phyloP scores from a whole-genome alignment of 345 rosid species.

The Psidium guajava region DNA sequence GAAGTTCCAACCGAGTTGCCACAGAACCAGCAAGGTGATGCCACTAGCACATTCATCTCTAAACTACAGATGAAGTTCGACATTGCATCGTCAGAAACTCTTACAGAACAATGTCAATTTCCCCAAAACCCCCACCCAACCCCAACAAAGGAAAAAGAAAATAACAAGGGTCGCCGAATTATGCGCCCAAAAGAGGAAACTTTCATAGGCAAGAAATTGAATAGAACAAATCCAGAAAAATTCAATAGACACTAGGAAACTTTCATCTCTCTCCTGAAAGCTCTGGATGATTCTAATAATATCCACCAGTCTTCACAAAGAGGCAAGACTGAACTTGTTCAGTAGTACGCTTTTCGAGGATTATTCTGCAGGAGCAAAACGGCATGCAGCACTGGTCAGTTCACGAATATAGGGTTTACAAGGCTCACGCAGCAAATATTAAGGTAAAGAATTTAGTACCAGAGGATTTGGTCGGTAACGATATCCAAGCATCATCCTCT shows the following conservation, averaged over 20 bases:
- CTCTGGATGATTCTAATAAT: not conserved
- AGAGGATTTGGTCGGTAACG: slow-evolving; percentile 90
- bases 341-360: slow-evolving; percentile 66
- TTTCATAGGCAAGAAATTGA: not conserved
- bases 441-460: slow-evolving; percentile 25
- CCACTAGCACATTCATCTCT: not conserved
- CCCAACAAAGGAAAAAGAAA: not conserved
- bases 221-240: not conserved
- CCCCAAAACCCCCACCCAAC: not conserved
- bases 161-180: not conserved
- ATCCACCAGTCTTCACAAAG: not conserved
- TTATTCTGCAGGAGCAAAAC: slow-evolving; percentile 29
- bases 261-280: not conserved
- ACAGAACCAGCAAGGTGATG: not conserved
- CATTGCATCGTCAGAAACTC: not conserved
- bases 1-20: not conserved
- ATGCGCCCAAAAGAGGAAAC: not conserved
- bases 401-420: not conserved
- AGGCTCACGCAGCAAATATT: not conserved
- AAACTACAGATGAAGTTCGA: not conserved
- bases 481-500: slow-evolving; percentile 99
- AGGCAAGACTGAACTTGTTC: not conserved
- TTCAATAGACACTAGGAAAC: not conserved
- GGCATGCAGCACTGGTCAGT: not conserved
- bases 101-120: not conserved